These are phyloP conservation scores for Odontarrhena argentea DNA, from an alignment of 345 rosid genomes.

Conservation along the genomic window DNA sequence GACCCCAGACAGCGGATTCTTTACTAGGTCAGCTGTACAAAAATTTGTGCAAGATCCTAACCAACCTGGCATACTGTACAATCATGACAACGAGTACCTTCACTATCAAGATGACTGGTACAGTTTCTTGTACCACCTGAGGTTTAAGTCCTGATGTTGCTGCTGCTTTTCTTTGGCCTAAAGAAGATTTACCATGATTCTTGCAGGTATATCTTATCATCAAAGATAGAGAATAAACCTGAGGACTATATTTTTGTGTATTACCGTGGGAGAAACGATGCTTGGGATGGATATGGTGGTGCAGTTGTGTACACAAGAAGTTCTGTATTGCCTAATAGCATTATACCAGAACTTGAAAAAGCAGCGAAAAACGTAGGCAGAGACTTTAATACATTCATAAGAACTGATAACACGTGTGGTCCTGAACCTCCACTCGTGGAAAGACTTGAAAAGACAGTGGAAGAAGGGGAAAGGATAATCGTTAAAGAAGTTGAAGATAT, in stretches of 20 bases:
- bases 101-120: slow-evolving; percentile 98
- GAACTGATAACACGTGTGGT: slow-evolving; percentile 77
- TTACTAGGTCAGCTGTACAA: slow-evolving; percentile 70
- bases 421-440: slow-evolving; percentile 93
- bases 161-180: slow-evolving; percentile 2
- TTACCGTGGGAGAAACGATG: slow-evolving; percentile 87
- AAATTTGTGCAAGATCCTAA: slow-evolving; percentile 75
- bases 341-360: slow-evolving; percentile 75
- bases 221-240: slow-evolving; percentile 65
- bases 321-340: slow-evolving; percentile 64
- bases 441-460: slow-evolving; percentile 88
- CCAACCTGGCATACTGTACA: slow-evolving; percentile 74
- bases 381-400: slow-evolving; percentile 70
- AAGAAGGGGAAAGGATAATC: slow-evolving; percentile 74
- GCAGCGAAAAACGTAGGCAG: slow-evolving; percentile 82
- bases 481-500: slow-evolving; percentile 70
- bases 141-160: background rate
- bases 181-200: slow-evolving; percentile 5
- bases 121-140: background rate
- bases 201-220: slow-evolving; percentile 82
- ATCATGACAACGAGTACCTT: slow-evolving; percentile 91
- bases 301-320: slow-evolving; percentile 94
- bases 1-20: slow-evolving; percentile 75
- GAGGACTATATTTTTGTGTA: slow-evolving; percentile 87
- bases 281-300: slow-evolving; percentile 99